Base-by-base conservation (phyloP, 176 grass and related monocot species). In the Oryza officinalis region DNA sequence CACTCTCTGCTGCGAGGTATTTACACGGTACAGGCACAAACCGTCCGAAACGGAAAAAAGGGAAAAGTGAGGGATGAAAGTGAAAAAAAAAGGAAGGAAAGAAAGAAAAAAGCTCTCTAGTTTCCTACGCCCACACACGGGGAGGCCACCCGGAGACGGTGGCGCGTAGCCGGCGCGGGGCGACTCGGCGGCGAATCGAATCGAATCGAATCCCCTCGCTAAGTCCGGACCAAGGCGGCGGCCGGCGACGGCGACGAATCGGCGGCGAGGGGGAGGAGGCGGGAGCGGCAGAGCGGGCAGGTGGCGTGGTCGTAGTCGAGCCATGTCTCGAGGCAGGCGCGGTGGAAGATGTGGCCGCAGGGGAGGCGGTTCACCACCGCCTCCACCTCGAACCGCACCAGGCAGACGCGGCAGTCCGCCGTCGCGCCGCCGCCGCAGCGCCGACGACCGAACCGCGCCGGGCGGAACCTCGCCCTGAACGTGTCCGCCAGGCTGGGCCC, bases 341-440 rank as follows among this genome's bases (percentile, higher is more conserved):
- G 80, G 87, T 98, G 96, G 87, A 98, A 91, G 76, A 93, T 27
- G 76, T 98, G 96, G 20, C 89, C 96, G 28, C 96, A 98, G 46
- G 86, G 85, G 31, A 95, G 93, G 35, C 76, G 91, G 89, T 92
- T 87, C 76, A 95, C 96, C 87, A 84, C 88, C 10, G 93, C 86
- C 11, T 92, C 87, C 0, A 84, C 72, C 26, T 84, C 91, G 89
- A 98, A 98, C n/a, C 91, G 54, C 32, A 75, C 65, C 25, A 93
- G 89, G 89, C 96, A 98, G 6, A 91, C 93, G 75, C 89, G 84
- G 82, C 92, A 95, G 76, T 90, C 91, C 8, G 80, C 5, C 9
- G 33, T 13, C 13, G 66, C 52, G 4, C 41, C 66, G 8, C 31
- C 73, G 35, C 10, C 82, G 50, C 13, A 63, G 7, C 44, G 67